Percentiles rank a stretch among this genome's conserved stretches.
These are phyloP conservation scores for Arctium lappa DNA, from an alignment of 129 eudicot genomes.

Conservation along the genomic window DNA sequence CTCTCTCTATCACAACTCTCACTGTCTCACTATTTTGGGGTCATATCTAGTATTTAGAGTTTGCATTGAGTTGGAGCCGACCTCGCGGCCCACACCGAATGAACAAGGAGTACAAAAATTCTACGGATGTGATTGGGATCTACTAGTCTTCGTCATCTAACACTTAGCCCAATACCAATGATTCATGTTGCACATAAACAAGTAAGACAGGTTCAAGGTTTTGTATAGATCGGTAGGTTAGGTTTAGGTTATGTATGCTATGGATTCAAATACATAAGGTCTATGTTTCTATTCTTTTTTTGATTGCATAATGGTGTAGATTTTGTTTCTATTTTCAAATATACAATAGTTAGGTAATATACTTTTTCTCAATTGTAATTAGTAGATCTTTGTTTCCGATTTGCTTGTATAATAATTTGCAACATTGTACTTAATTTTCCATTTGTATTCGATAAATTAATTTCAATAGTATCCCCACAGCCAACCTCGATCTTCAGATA, in stretches of 20 bases:
- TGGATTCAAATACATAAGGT: background rate
- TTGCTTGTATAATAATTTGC: background rate
- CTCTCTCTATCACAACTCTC: background rate
- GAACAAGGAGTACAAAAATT: too few relatives aligned
- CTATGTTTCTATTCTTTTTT: background rate
- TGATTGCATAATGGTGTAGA: background rate
- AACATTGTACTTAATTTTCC: background rate
- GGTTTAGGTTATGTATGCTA: background rate
- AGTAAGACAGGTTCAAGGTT: background rate
- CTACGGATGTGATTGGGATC: background rate
- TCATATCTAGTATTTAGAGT: too few relatives aligned
- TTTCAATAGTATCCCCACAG: background rate
- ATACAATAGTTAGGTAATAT: background rate
- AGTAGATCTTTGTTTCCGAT: background rate
- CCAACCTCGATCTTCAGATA: background rate
- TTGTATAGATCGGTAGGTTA: background rate
- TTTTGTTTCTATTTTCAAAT: background rate
- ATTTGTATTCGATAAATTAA: background rate
- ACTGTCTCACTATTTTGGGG: background rate
- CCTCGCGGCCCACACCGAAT: too few relatives aligned
- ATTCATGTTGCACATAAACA: background rate
- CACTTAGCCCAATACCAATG: background rate
- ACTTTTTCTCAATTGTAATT: background rate
- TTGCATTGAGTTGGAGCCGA: too few relatives aligned
- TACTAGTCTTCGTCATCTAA: background rate